These are phyloP conservation scores for Linum usitatissimum DNA, from an alignment of 345 rosid genomes.

Conservation along the genomic window DNA sequence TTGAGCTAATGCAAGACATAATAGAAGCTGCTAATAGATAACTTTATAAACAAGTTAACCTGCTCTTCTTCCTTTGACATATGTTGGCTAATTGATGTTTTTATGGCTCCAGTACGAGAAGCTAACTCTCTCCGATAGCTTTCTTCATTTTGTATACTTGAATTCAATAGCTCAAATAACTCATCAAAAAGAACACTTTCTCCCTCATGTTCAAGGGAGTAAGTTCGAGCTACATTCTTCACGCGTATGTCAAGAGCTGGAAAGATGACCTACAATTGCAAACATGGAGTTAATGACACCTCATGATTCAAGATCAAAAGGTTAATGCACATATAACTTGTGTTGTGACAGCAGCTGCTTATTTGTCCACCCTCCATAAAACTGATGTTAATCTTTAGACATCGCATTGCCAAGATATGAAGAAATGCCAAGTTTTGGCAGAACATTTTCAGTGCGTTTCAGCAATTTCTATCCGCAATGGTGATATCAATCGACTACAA, in stretches of 20 bases:
- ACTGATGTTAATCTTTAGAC: neutral
- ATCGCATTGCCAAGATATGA: neutral
- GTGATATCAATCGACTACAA: neutral
- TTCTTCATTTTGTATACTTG: conserved; percentile 43
- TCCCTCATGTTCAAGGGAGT: conserved; percentile 83
- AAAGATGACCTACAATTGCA: conserved; percentile 57
- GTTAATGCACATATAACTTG: neutral
- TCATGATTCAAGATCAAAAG: neutral
- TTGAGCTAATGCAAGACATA: neutral
- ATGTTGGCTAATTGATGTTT: conserved; percentile 72
- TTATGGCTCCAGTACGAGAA: conserved; percentile 74
- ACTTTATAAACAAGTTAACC: conserved; percentile 26
- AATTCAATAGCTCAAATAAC: conserved; percentile 52
- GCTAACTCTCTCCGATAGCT: conserved; percentile 62
- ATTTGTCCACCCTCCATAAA: neutral
- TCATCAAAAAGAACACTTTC: conserved; percentile 68
- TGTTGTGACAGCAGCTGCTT: neutral
- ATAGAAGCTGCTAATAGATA: neutral
- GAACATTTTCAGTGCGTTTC: neutral
- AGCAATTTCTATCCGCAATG: neutral
- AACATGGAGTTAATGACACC: neutral
- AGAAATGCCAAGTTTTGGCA: neutral
- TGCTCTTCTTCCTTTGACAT: conserved; percentile 94
- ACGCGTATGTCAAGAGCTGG: conserved; percentile 81
- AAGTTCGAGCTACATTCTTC: conserved; percentile 80